Evolutionary conservation across 805 yeast species (phyloP).

Genomic region (Starmerella davenportii): DNA sequence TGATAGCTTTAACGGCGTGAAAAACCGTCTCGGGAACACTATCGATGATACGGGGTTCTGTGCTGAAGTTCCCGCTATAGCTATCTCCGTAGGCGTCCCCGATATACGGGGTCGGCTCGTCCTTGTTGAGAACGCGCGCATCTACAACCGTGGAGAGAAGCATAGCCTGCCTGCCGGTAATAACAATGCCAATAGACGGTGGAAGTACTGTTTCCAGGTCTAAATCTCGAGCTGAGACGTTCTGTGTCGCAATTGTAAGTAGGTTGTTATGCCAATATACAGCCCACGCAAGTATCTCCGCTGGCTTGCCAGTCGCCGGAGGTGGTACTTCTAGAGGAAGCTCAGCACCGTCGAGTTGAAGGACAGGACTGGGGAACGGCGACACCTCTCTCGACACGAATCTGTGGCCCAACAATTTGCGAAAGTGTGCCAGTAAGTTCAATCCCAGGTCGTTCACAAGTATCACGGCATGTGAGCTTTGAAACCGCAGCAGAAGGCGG

Average conservation of each 20-base stretch:
- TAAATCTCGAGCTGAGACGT: too few species aligned
- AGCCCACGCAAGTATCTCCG: too few species aligned
- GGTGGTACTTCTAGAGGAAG: too few species aligned
- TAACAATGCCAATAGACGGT: conserved; percentile 12
- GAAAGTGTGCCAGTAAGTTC: not conserved
- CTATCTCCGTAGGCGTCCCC: conserved; percentile 15
- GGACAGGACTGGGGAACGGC: too few species aligned
- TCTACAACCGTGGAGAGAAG: not conserved
- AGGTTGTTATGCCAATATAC: too few species aligned
- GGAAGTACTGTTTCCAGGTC: too few species aligned
- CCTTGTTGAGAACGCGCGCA: conserved; percentile 9
- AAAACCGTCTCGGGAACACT: conserved; percentile 13
- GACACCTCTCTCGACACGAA: too few species aligned
- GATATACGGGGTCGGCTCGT: conserved; percentile 14
- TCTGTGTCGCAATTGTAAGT: too few species aligned
- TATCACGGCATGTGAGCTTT: not conserved
- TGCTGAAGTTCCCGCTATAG: conserved; percentile 14
- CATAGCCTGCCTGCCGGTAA: conserved; percentile 14
- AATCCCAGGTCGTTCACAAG: conserved; percentile 1
- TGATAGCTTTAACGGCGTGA: conserved; percentile 4
- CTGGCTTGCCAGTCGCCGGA: too few species aligned
- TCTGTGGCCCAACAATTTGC: too few species aligned
- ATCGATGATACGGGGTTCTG: conserved; percentile 18
- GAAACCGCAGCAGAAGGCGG: conserved; percentile 2
- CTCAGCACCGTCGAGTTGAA: too few species aligned